These are phyloP conservation scores for Candida nitratophila DNA, from an alignment of 805 yeast genomes.

Conservation along the genomic window DNA sequence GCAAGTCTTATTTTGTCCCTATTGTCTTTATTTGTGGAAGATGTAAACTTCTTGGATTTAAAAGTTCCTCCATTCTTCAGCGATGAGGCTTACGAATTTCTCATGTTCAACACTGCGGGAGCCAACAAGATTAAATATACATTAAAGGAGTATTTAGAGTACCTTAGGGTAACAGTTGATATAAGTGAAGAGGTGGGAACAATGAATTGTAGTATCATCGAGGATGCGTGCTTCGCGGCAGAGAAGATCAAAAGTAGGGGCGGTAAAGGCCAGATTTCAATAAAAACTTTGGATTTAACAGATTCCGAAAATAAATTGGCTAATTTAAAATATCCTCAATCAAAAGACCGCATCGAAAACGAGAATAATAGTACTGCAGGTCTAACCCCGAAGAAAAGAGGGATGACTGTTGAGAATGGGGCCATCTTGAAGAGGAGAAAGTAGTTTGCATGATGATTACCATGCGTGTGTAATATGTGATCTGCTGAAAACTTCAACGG, in stretches of 20 bases:
- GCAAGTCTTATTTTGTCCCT: conserved; percentile 37
- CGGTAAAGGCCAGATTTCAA: no score
- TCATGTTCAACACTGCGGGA: conserved; percentile 23
- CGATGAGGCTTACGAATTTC: conserved; percentile 34
- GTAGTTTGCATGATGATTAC: no score
- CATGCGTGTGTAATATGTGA: no score
- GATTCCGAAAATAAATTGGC: background rate
- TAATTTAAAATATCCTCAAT: background rate
- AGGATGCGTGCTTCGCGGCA: background rate
- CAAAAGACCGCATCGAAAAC: background rate
- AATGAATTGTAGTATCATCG: background rate
- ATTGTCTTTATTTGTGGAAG: background rate
- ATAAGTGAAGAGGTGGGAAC: background rate
- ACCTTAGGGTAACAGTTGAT: background rate
- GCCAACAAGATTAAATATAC: conserved; percentile 31
- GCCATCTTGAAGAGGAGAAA: no score
- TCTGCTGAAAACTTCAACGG: no score
- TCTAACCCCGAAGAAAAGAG: no score
- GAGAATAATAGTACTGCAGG: background rate
- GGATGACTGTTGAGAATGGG: no score
- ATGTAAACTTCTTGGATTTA: background rate
- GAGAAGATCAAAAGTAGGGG: background rate
- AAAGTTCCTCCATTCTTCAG: conserved; percentile 35
- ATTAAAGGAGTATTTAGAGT: conserved; percentile 33
- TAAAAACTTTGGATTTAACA: no score